A percentile compares a stretch with the other conserved stretches of the same genome.
These are phyloP conservation scores for Talaromyces albobiverticillius DNA, from an alignment of 2,329 filamentous ascomycete species.

Conservation along the genomic window DNA sequence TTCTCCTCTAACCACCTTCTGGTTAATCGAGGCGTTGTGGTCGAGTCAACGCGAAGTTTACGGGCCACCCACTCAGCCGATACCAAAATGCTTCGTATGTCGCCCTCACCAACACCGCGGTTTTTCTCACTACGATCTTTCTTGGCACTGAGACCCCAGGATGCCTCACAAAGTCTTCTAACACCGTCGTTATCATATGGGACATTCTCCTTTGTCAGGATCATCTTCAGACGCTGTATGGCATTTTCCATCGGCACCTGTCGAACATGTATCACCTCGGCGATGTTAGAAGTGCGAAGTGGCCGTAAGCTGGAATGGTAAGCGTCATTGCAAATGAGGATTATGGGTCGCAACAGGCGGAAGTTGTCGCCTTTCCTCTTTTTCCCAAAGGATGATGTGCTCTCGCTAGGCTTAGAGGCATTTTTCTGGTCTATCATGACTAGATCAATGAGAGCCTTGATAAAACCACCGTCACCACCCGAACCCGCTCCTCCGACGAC, in stretches of 20 bases:
- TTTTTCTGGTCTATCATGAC: constrained; percentile 86
- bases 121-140: constrained; percentile 50
- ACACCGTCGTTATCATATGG: constrained; percentile 86
- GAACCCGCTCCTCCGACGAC: constrained; percentile 76
- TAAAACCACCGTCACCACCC: constrained; percentile 86
- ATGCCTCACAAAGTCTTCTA: constrained; percentile 64
- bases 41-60: constrained; percentile 49
- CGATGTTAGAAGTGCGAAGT: constrained; percentile 76
- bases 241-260: constrained; percentile 86
- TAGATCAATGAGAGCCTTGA: constrained; percentile 91
- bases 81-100: constrained; percentile 64
- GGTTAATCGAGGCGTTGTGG: constrained; percentile 46
- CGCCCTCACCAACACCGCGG: constrained; percentile 48
- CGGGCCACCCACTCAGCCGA: constrained; percentile 64
- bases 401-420: constrained; percentile 32
- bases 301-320: constrained; percentile 88
- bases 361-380: constrained; percentile 81
- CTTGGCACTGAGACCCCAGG: constrained; percentile 61
- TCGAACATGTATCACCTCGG: constrained; percentile 88
- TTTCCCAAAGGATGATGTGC: constrained; percentile 19
- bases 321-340: constrained; percentile 95
- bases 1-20: constrained; percentile 60
- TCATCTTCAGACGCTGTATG: constrained; percentile 71
- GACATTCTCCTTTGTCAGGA: constrained; percentile 88
- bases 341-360: constrained; percentile 78